Evolutionary conservation across 495 filamentous ascomycete genomes (phyloP).

Genomic region (Pyrenopolyporus hunteri): DNA sequence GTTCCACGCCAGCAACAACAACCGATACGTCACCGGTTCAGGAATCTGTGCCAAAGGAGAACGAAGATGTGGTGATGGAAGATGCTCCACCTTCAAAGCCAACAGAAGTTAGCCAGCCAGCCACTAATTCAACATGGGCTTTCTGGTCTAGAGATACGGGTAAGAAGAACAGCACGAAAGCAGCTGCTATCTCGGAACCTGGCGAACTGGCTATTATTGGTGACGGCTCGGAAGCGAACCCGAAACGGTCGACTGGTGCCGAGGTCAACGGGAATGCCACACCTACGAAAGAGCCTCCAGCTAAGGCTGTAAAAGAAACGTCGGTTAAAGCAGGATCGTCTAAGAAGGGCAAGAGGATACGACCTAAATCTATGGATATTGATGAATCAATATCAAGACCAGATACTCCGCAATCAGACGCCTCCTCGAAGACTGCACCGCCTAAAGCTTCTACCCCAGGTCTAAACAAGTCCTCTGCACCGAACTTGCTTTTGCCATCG

Average conservation of each 20-base stretch:
- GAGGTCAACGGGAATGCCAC: slow-evolving; percentile 51
- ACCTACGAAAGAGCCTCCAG: slow-evolving; percentile 44
- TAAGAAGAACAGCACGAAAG: slow-evolving; percentile 45
- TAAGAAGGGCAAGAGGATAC: slow-evolving; percentile 57
- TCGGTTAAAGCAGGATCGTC: slow-evolving; percentile 37
- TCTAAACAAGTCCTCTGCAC: slow-evolving; percentile 45
- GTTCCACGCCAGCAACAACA: slow-evolving; percentile 33
- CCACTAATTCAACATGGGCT: slow-evolving; percentile 74
- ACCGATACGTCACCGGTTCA: slow-evolving; percentile 22
- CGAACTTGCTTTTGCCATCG: slow-evolving; percentile 71
- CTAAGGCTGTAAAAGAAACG: slow-evolving; percentile 36
- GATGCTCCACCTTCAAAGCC: slow-evolving; percentile 43
- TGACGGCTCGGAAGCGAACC: slow-evolving; percentile 66
- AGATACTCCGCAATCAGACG: slow-evolving; percentile 46
- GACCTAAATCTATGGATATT: slow-evolving; percentile 55
- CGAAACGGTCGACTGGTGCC: slow-evolving; percentile 64
- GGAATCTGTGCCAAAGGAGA: slow-evolving; percentile 36
- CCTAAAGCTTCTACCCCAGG: slow-evolving; percentile 37
- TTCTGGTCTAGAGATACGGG: slow-evolving; percentile 79
- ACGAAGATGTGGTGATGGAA: slow-evolving; percentile 46
- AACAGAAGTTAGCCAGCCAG: slow-evolving; percentile 25
- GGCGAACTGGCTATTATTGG: slow-evolving; percentile 75
- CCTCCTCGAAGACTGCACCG: slow-evolving; percentile 33
- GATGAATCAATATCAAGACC: slow-evolving; percentile 47
- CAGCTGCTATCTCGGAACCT: slow-evolving; percentile 47